Evolutionary conservation across 2,329 filamentous ascomycete species (phyloP).

Genomic region (Harringtonia aguacate): DNA sequence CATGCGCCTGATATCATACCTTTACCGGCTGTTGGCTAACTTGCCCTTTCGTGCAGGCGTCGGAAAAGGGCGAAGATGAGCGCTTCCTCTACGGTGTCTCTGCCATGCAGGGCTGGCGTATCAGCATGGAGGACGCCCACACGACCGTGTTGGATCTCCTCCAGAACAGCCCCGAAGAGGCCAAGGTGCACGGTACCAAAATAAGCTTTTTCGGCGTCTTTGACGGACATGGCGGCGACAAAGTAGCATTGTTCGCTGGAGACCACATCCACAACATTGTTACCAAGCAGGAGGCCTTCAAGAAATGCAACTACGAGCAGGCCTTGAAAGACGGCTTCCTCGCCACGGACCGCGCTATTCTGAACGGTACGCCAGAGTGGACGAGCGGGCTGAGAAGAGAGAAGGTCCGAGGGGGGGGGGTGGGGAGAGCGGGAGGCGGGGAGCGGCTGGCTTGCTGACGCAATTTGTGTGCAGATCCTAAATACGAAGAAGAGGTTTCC

Average conservation of each 20-base stretch:
- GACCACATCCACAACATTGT: conserved; percentile 91
- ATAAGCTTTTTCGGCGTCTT: conserved; percentile 97
- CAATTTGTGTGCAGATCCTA: conserved; percentile 59
- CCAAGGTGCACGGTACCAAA: conserved; percentile 58
- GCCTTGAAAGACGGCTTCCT: conserved; percentile 95
- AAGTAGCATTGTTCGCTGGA: conserved; percentile 87
- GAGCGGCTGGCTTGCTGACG: conserved; percentile 1
- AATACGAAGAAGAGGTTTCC: conserved; percentile 95
- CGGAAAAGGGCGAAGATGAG: conserved; percentile 84
- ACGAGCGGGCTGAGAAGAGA: background rate
- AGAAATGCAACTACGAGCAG: conserved; percentile 84
- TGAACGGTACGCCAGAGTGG: conserved; percentile 59
- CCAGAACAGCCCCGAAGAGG: conserved; percentile 39
- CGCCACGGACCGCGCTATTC: conserved; percentile 88
- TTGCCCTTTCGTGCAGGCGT: conserved; percentile 47
- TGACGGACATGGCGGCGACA: conserved; percentile 94
- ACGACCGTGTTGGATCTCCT: conserved; percentile 81
- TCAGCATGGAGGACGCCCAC: conserved; percentile 99
- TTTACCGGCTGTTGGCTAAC: background rate
- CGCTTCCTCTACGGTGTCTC: conserved; percentile 88
- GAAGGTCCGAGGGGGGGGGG: too few species aligned
- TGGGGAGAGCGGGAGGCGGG: background rate
- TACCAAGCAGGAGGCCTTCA: conserved; percentile 88
- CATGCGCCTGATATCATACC: conserved; percentile 8
- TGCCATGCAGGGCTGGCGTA: conserved; percentile 99